Evolutionary conservation across 176 grass and related monocot genomes (phyloP), one percentile per base, ranked within the genome.

Genomic region (Leersia perrieri): DNA sequence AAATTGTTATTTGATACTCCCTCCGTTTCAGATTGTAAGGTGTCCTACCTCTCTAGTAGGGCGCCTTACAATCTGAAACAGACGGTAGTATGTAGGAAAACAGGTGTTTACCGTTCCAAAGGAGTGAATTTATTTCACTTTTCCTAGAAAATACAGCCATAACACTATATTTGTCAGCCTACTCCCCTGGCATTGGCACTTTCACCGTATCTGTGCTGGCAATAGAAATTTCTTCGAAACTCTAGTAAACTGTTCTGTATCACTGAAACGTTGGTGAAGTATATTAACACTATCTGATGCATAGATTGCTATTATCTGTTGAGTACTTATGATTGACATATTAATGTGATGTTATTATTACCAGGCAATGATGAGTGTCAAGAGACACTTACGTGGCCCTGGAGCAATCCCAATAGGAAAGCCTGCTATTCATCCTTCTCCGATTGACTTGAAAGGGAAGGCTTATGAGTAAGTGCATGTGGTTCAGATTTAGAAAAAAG

Each of bases 371-470:
- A 82, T 91, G 92, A 94, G 76, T 62, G 80, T 94, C 6, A 91
- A 75, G 55, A 86, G 89, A 23, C 82, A 86, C 66, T 78, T 88
- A 33, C 92, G 86, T 71, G 92, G 86, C 11, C 89, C 83, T 71
- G 89, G 92, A 71, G 80, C 89, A 53, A 84, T 86, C 60, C 74
- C 86, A 30, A 75, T 89, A 34, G 92, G 86, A 53, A 94, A 78
- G 60, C 92, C 92, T 44, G 80, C 83, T 14, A 94, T 94, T 70
- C 92, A 94, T 84, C 83, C 89, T 66, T 88, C 83, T 72, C 76
- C 89, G 7, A 88, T 94, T 30, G 92, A 94, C 62, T 65, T 94
- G 67, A 86, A 94, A 91, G 89, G 86, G 86, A 84, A 94, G 78
- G 87, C 87, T 76, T 89, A 89, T 14, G 82, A 89, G 87, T 89